Conservation (phyloP, 768 basidiomycete species). For the Pleurotus tuber-regium region DNA sequence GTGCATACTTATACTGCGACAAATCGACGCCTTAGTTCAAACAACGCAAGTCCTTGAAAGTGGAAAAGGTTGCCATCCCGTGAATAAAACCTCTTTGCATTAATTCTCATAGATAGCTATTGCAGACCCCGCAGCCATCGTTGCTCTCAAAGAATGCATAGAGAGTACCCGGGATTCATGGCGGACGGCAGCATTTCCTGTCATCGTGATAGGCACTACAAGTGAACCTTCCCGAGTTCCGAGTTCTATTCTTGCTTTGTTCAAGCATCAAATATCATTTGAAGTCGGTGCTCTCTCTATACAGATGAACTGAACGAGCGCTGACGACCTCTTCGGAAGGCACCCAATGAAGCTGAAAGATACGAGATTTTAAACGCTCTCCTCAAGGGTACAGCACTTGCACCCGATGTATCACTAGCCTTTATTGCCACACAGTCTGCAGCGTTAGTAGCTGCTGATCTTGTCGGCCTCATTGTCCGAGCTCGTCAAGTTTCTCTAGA, state of each 20-base stretch:
- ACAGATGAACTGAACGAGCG: neutral
- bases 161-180: slow-evolving; percentile 53
- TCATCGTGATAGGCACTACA: slow-evolving; percentile 74
- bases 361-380: slow-evolving; percentile 53
- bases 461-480: slow-evolving; percentile 64
- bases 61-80: slow-evolving; percentile 52
- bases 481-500: slow-evolving; percentile 26
- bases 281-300: slow-evolving; percentile 53
- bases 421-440: slow-evolving; percentile 84
- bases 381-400: slow-evolving; percentile 39
- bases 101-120: slow-evolving; percentile 4
- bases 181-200: slow-evolving; percentile 64
- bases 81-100: neutral
- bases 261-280: slow-evolving; percentile 83
- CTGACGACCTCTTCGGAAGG: too few species aligned
- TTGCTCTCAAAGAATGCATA: slow-evolving; percentile 62
- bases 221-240: slow-evolving; percentile 66
- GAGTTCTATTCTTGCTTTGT: slow-evolving; percentile 57
- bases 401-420: slow-evolving; percentile 77
- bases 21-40: slow-evolving; percentile 77
- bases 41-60: slow-evolving; percentile 62
- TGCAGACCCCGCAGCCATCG: slow-evolving; percentile 58
- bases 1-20: slow-evolving; percentile 77
- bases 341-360: slow-evolving; percentile 77
- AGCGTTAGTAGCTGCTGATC: slow-evolving; percentile 81